Conservation (phyloP, 1,284 basidiomycete genomes). For the Irpex lacteus region DNA sequence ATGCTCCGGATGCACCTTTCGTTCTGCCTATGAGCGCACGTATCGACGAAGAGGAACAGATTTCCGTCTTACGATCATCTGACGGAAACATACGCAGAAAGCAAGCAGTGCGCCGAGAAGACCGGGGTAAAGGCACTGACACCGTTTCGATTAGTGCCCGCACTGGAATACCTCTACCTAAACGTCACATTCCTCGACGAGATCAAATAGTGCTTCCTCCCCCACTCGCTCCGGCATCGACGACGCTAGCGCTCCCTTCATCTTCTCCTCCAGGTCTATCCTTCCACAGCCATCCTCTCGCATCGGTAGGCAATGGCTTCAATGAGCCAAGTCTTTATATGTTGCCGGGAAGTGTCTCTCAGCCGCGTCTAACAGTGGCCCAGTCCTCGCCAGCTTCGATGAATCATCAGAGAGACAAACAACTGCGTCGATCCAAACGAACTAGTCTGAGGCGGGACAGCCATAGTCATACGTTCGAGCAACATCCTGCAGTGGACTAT, state of each 20-base stretch:
- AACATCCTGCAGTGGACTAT: neutral
- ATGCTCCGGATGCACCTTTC: neutral
- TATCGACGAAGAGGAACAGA: neutral
- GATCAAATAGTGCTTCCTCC: conserved; percentile 16
- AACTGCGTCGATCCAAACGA: conserved; percentile 5
- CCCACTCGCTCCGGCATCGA: conserved; percentile 1
- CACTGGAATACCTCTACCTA: neutral
- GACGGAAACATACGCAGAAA: neutral
- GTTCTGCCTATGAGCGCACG: neutral
- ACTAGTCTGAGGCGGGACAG: neutral
- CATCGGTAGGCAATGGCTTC: neutral
- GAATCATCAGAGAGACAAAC: neutral
- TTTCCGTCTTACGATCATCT: neutral
- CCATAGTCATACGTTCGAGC: neutral
- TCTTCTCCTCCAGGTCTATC: neutral
- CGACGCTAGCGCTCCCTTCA: neutral
- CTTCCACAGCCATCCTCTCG: neutral
- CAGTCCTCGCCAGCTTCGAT: neutral
- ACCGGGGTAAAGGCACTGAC: neutral
- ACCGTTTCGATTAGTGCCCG: neutral
- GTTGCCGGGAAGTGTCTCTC: neutral
- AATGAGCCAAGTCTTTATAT: neutral
- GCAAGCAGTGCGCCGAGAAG: neutral
- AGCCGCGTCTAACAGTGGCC: neutral
- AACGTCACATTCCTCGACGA: conserved; percentile 3